A percentile compares a stretch with the other conserved stretches of the same genome.
These are phyloP conservation scores for Chaetoceros muelleri DNA, from an alignment of 108 stramenopile species.

Conservation along the genomic window DNA sequence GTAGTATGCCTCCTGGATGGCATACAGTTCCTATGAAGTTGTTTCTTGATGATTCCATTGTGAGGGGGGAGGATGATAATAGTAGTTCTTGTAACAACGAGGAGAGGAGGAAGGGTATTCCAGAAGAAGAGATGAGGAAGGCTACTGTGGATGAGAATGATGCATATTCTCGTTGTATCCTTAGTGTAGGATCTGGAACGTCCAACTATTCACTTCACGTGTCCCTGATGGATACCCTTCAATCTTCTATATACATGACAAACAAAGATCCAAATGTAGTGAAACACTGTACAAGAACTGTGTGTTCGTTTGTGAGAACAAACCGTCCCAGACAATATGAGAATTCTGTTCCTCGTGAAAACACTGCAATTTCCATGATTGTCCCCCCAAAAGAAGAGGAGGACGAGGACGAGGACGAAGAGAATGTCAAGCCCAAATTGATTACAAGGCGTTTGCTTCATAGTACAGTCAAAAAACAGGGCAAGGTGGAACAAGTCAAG, in stretches of 20 bases:
- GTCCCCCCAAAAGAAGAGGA: neutral
- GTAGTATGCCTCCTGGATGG: constrained; percentile 28
- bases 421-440: neutral
- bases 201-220: constrained; percentile 9
- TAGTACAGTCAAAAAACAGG: constrained; percentile 1
- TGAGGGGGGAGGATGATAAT: neutral
- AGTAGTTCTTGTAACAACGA: neutral
- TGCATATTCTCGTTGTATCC: neutral
- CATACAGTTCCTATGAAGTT: constrained; percentile 13
- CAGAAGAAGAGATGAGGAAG: no score
- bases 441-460: neutral
- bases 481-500: neutral
- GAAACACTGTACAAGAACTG: neutral
- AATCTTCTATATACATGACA: neutral
- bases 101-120: neutral
- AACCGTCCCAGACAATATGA: constrained; percentile 1
- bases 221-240: neutral
- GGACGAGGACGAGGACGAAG: neutral
- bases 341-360: neutral
- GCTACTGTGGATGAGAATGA: neutral
- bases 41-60: constrained; percentile 14
- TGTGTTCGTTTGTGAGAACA: neutral
- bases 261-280: neutral
- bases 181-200: constrained; percentile 20
- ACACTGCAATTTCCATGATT: neutral